phyloP scores from a whole-genome alignment of 2,329 filamentous ascomycete genomes.

The Penicillium hordei region DNA sequence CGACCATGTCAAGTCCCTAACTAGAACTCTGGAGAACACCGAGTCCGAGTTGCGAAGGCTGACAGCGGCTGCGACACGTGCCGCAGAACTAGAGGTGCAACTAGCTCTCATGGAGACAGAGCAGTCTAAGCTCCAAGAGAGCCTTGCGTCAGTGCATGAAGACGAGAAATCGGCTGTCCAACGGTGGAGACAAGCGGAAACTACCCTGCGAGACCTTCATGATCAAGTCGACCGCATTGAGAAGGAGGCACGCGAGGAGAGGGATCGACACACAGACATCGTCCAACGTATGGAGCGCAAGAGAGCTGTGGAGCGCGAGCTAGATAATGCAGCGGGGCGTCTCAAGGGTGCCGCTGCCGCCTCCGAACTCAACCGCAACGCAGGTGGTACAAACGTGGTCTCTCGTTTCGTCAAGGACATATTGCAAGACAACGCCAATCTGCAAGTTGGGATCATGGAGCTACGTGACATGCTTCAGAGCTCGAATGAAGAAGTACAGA shows the following conservation, averaged over 20 bases:
- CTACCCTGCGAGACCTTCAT: constrained; percentile 73
- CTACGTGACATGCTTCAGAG: constrained; percentile 84
- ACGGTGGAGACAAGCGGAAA: constrained; percentile 82
- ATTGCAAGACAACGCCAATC: constrained; percentile 87
- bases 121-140: constrained; percentile 69
- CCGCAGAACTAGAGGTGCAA: constrained; percentile 77
- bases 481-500: constrained; percentile 92
- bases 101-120: constrained; percentile 77
- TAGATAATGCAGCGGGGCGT: constrained; percentile 74
- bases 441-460: constrained; percentile 90
- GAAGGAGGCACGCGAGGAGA: constrained; percentile 74
- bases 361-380: constrained; percentile 61
- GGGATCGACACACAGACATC: constrained; percentile 76
- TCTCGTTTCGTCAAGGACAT: constrained; percentile 96
- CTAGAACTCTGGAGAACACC: constrained; percentile 72
- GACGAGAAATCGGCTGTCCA: constrained; percentile 77
- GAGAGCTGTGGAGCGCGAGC: constrained; percentile 75
- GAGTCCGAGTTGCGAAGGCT: constrained; percentile 75
- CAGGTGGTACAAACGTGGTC: constrained; percentile 69
- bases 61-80: constrained; percentile 70
- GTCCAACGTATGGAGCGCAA: constrained; percentile 80
- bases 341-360: constrained; percentile 77
- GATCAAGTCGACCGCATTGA: constrained; percentile 89
- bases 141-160: constrained; percentile 65
- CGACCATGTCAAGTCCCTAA: constrained; percentile 71